Conservation (phyloP, 495 filamentous ascomycete genomes). For the Staphylotrichum tortipilum region DNA sequence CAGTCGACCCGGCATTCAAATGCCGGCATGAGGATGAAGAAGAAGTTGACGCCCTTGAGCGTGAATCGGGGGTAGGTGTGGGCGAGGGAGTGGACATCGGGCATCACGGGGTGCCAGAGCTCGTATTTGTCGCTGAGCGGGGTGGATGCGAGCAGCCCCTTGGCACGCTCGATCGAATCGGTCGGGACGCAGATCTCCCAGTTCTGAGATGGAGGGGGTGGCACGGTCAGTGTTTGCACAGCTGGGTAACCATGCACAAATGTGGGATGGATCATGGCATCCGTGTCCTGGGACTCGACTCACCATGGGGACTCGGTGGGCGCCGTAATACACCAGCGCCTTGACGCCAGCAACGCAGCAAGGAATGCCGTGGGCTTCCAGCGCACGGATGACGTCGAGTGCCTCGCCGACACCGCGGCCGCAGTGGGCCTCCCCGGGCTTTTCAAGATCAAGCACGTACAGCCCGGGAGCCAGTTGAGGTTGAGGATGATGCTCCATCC, state of each 20-base stretch:
- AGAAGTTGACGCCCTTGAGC: not conserved
- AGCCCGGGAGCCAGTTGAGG: too few relatives aligned
- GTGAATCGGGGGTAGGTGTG: conserved; percentile 4
- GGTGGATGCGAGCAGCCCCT: not conserved
- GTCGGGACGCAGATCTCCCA: conserved; percentile 3
- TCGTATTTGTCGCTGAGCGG: not conserved
- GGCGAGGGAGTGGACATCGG: not conserved
- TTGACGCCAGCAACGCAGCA: conserved; percentile 1
- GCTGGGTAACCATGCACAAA: too few relatives aligned
- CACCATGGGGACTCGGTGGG: not conserved
- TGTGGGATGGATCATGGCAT: too few relatives aligned
- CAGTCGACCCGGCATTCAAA: not conserved
- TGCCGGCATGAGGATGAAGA: not conserved
- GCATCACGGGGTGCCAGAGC: not conserved
- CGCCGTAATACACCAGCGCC: conserved; percentile 4
- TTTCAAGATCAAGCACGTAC: too few relatives aligned
- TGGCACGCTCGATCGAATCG: not conserved
- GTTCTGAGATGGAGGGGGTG: too few relatives aligned
- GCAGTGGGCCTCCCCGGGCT: not conserved
- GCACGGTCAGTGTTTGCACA: not conserved
- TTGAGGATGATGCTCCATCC: too few relatives aligned
- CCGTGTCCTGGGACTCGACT: too few relatives aligned
- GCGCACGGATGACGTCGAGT: not conserved
- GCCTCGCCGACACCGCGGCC: not conserved
- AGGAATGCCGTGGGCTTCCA: not conserved